Evolutionary conservation across 805 yeast species (phyloP).

Genomic region (Cyberlindnera samutprakarnensis): DNA sequence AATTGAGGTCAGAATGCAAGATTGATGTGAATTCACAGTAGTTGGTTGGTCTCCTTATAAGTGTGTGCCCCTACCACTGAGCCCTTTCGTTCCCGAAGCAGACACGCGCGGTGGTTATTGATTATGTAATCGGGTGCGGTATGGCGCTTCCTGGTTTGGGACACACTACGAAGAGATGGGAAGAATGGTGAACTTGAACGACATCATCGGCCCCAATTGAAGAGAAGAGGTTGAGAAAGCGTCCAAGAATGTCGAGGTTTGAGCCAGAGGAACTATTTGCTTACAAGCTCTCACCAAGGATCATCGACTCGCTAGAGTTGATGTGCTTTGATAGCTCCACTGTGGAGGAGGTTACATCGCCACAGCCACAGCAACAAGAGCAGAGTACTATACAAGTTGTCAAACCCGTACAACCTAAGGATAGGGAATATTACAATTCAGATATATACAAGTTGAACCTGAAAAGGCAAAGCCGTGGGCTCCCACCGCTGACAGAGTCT

Average conservation of each 20-base stretch:
- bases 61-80: no score
- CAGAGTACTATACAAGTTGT: slow-evolving; percentile 1
- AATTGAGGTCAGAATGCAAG: no score
- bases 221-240: no score
- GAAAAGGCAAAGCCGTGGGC: slow-evolving; percentile 41
- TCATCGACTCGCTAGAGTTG: slow-evolving; percentile 41
- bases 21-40: no score
- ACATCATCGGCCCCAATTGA: no score
- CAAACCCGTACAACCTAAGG: slow-evolving; percentile 2
- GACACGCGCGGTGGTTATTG: no score
- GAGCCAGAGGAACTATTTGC: slow-evolving; percentile 36
- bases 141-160: no score
- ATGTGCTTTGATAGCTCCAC: slow-evolving; percentile 48
- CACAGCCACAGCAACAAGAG: background rate
- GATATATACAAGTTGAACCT: slow-evolving; percentile 54
- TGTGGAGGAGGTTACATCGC: slow-evolving; percentile 25
- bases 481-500: slow-evolving; percentile 40
- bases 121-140: no score
- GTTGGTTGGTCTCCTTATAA: no score
- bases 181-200: no score
- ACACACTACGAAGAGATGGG: no score
- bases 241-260: slow-evolving; percentile 1
- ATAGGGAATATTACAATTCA: slow-evolving; percentile 44
- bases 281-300: slow-evolving; percentile 33
- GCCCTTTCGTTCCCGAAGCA: no score